phyloP scores from a whole-genome alignment of 176 grass and related monocot species.

The Eragrostis nindensis region DNA sequence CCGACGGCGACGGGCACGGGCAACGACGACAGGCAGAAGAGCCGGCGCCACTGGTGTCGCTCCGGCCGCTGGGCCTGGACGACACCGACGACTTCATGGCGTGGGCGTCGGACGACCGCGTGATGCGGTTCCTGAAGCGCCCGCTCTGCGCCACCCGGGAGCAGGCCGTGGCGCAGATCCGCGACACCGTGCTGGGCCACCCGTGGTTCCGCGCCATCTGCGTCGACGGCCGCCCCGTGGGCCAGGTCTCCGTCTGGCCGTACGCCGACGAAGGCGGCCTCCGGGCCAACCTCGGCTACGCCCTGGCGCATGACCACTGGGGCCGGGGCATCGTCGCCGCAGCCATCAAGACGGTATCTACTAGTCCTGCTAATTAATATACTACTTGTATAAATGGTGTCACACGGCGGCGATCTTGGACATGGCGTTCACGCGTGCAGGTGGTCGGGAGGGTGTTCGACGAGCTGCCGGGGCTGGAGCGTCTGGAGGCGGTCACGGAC shows the following conservation, averaged over 20 bases:
- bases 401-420: background rate
- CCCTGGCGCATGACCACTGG: constrained; percentile 45
- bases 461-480: constrained; percentile 52
- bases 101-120: constrained; percentile 67
- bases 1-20: constrained; percentile 1
- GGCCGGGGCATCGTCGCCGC: constrained; percentile 46
- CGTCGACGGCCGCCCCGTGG: constrained; percentile 48
- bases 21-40: background rate
- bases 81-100: constrained; percentile 59
- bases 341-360: constrained; percentile 39
- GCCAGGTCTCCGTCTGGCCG: constrained; percentile 53
- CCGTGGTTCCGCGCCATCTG: constrained; percentile 63
- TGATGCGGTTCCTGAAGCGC: constrained; percentile 52
- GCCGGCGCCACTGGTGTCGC: constrained; percentile 18
- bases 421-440: constrained; percentile 5
- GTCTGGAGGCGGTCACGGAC: constrained; percentile 58
- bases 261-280: constrained; percentile 41
- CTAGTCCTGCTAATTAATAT: background rate
- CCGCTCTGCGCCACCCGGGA: constrained; percentile 42
- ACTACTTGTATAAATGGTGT: background rate
- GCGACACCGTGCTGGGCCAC: constrained; percentile 49
- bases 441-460: constrained; percentile 50
- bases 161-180: constrained; percentile 42
- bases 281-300: constrained; percentile 61
- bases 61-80: constrained; percentile 43